These are phyloP conservation scores for Coriolopsis trogii DNA, from an alignment of 1,284 basidiomycete genomes.

Conservation along the genomic window DNA sequence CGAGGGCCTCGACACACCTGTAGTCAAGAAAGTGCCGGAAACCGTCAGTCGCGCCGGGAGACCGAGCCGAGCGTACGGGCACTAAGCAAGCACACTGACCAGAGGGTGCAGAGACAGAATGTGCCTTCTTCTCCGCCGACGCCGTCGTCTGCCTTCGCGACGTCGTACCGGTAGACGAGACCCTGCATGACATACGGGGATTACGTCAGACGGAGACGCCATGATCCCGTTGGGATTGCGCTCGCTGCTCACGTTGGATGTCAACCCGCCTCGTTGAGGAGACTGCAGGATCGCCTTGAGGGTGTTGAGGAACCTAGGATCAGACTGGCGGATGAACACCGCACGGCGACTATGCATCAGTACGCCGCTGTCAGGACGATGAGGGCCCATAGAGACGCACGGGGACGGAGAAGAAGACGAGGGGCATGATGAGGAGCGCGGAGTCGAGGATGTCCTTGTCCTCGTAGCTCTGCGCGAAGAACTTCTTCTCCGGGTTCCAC, in stretches of 20 bases:
- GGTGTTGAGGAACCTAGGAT: constrained; percentile 85
- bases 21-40: neutral
- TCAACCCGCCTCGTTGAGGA: constrained; percentile 86
- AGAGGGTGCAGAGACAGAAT: constrained; percentile 79
- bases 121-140: constrained; percentile 93
- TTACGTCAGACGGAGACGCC: neutral
- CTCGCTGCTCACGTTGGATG: constrained; percentile 69
- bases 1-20: constrained; percentile 87
- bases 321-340: constrained; percentile 69
- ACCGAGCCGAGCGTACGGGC: too few relatives aligned
- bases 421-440: constrained; percentile 80
- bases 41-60: too few relatives aligned
- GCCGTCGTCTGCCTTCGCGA: constrained; percentile 81
- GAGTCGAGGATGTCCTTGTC: constrained; percentile 72
- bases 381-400: constrained; percentile 41
- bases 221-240: neutral
- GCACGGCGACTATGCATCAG: too few relatives aligned
- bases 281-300: constrained; percentile 80
- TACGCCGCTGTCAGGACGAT: neutral
- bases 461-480: constrained; percentile 81
- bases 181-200: constrained; percentile 42
- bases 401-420: constrained; percentile 85
- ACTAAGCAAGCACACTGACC: constrained; percentile 41
- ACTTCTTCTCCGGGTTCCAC: constrained; percentile 69
- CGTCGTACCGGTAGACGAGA: constrained; percentile 82